Evolutionary conservation across 495 filamentous ascomycete genomes (phyloP).

Genomic region (Cladorrhinum samala): DNA sequence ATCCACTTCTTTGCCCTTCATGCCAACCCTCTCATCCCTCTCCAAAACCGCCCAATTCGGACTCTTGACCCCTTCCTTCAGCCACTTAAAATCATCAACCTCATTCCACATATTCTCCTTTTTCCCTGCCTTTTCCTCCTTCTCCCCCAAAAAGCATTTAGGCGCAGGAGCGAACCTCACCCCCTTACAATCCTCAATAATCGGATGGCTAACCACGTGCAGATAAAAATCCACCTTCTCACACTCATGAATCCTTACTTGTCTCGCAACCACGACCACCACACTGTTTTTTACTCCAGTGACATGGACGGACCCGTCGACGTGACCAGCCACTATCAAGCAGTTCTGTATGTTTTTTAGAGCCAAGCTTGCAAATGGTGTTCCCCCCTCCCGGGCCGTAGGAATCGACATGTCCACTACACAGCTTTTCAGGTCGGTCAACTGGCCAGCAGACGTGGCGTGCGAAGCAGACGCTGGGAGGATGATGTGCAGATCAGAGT

Average conservation of each 20-base stretch:
- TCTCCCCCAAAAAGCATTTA: constrained; percentile 53
- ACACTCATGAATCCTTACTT: constrained; percentile 89
- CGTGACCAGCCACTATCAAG: constrained; percentile 68
- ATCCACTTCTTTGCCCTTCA: constrained; percentile 46
- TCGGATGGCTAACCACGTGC: constrained; percentile 72
- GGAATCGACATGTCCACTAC: constrained; percentile 73
- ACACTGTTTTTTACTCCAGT: constrained; percentile 68
- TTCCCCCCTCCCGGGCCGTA: constrained; percentile 39
- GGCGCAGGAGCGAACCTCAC: constrained; percentile 77
- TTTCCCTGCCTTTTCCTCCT: constrained; percentile 25
- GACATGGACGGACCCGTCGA: constrained; percentile 74
- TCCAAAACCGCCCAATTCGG: constrained; percentile 80
- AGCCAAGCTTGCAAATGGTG: constrained; percentile 67
- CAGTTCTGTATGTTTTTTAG: constrained; percentile 63
- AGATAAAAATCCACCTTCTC: constrained; percentile 75
- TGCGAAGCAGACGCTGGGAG: constrained; percentile 61
- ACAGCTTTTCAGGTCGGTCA: constrained; percentile 65
- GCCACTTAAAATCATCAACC: constrained; percentile 97
- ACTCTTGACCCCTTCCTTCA: constrained; percentile 67
- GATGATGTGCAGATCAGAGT: constrained; percentile 61
- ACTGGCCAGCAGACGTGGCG: constrained; percentile 61
- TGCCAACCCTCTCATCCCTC: background rate
- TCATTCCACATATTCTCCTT: constrained; percentile 75
- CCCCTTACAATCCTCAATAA: constrained; percentile 81
- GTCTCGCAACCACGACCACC: constrained; percentile 68